These are phyloP conservation scores for Lanmaoa pseudosensibilis DNA, from an alignment of 768 basidiomycete species.

Conservation along the genomic window DNA sequence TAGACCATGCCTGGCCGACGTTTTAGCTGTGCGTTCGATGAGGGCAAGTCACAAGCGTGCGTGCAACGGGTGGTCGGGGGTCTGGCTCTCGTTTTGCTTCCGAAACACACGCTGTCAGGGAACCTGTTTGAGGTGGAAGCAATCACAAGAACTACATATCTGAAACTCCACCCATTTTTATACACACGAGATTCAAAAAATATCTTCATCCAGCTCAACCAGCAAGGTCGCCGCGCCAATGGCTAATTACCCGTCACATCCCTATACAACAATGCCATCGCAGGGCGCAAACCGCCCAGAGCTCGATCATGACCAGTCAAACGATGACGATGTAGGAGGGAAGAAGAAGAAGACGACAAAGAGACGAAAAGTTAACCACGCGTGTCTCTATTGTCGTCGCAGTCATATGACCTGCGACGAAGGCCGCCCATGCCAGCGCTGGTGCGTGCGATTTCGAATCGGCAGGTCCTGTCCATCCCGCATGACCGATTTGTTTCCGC, in stretches of 20 bases:
- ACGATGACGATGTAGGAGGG: slow-evolving; percentile 33
- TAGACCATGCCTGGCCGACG: not conserved
- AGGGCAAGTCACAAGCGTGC: slow-evolving; percentile 2
- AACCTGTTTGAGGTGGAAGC: slow-evolving; percentile 18
- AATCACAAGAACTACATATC: slow-evolving; percentile 24
- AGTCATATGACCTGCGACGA: slow-evolving; percentile 95
- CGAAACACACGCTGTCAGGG: slow-evolving; percentile 20
- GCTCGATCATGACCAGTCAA: slow-evolving; percentile 30
- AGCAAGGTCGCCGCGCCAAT: slow-evolving; percentile 13
- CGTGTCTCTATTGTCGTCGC: slow-evolving; percentile 88
- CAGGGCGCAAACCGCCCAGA: slow-evolving; percentile 15
- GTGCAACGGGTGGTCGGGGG: slow-evolving; percentile 25
- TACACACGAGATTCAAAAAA: slow-evolving; percentile 18
- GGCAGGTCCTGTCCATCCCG: not conserved
- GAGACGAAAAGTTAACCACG: slow-evolving; percentile 87
- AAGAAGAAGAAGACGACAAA: slow-evolving; percentile 52
- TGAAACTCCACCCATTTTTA: slow-evolving; percentile 29
- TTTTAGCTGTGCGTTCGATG: not conserved
- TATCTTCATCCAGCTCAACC: slow-evolving; percentile 7
- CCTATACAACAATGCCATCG: slow-evolving; percentile 25
- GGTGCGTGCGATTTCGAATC: slow-evolving; percentile 54
- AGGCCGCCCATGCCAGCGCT: slow-evolving; percentile 87
- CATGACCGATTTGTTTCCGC: slow-evolving; percentile 6
- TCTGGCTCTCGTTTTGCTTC: slow-evolving; percentile 3
- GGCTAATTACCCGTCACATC: slow-evolving; percentile 31